These are phyloP conservation scores for Fusarium luffae DNA, from an alignment of 2,329 filamentous ascomycete genomes.

Conservation along the genomic window DNA sequence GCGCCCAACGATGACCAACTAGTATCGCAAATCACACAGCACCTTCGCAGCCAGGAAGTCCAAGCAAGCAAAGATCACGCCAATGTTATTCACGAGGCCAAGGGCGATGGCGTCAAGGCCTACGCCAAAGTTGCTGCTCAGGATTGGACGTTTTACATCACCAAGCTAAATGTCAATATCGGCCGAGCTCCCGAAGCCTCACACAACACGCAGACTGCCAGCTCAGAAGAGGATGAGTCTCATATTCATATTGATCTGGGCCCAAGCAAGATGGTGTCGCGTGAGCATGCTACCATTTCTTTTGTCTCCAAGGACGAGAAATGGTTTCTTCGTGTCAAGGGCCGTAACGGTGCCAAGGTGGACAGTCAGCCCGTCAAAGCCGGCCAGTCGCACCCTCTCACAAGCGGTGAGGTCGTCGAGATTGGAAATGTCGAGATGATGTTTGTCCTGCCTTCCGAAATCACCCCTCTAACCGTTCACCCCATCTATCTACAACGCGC, in stretches of 20 bases:
- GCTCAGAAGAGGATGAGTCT: slow-evolving; percentile 59
- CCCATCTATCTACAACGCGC: slow-evolving; percentile 76
- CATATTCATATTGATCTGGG: slow-evolving; percentile 87
- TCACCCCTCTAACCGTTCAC: slow-evolving; percentile 73
- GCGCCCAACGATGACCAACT: slow-evolving; percentile 65
- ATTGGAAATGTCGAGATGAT: slow-evolving; percentile 97
- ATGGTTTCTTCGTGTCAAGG: slow-evolving; percentile 89
- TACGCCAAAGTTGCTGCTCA: slow-evolving; percentile 85
- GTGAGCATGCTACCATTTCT: slow-evolving; percentile 78
- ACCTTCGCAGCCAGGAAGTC: slow-evolving; percentile 61
- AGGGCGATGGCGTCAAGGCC: slow-evolving; percentile 73
- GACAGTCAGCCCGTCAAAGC: slow-evolving; percentile 79
- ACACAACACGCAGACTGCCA: slow-evolving; percentile 52
- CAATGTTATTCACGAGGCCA: slow-evolving; percentile 71
- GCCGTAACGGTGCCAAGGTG: slow-evolving; percentile 89
- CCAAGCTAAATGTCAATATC: slow-evolving; percentile 79
- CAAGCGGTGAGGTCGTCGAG: slow-evolving; percentile 90
- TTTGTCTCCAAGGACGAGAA: slow-evolving; percentile 75
- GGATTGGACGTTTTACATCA: slow-evolving; percentile 88
- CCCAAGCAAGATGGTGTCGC: slow-evolving; percentile 83
- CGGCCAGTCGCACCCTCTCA: slow-evolving; percentile 72
- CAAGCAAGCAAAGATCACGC: slow-evolving; percentile 71
- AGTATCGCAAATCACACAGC: slow-evolving; percentile 66
- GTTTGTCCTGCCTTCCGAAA: slow-evolving; percentile 88
- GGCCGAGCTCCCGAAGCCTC: slow-evolving; percentile 72